A percentile compares a stretch with the other conserved stretches of the same genome.
Conservation (phyloP, 345 rosid species). For the Gossypium anomalum region DNA sequence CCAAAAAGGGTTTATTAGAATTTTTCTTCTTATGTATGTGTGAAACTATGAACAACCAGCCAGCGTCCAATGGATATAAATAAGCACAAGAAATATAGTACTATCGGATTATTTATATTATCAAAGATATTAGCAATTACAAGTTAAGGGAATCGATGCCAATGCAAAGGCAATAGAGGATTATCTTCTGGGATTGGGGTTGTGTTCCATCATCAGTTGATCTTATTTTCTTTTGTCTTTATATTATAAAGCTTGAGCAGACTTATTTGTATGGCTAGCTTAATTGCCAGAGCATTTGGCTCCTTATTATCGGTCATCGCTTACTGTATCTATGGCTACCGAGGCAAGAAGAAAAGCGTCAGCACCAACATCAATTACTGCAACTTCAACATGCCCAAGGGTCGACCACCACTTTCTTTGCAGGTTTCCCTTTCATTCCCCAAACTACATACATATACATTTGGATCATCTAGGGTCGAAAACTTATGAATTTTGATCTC, state of each 20-base stretch:
- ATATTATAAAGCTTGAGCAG: constrained; percentile 19
- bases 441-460: neutral
- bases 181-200: constrained; percentile 41
- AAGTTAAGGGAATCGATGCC: constrained; percentile 46
- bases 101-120: constrained; percentile 27
- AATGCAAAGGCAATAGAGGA: constrained; percentile 23
- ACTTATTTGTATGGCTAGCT: constrained; percentile 34
- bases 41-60: neutral
- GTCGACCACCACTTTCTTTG: constrained; percentile 77
- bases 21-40: constrained; percentile 1
- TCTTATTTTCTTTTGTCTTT: constrained; percentile 16
- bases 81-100: constrained; percentile 27
- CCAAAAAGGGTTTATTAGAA: constrained; percentile 14
- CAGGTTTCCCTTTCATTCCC: constrained; percentile 49
- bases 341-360: constrained; percentile 21
- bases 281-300: constrained; percentile 40
- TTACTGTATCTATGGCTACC: constrained; percentile 52
- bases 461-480: no score
- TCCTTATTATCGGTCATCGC: constrained; percentile 50
- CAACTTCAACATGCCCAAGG: constrained; percentile 63
- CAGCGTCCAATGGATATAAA: constrained; percentile 18
- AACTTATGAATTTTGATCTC: neutral
- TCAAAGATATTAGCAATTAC: constrained; percentile 20
- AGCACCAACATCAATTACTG: constrained; percentile 20
- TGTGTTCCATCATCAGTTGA: constrained; percentile 8